Conservation (phyloP, 2,329 filamentous ascomycete genomes). For the Periconia macrospinosa region DNA sequence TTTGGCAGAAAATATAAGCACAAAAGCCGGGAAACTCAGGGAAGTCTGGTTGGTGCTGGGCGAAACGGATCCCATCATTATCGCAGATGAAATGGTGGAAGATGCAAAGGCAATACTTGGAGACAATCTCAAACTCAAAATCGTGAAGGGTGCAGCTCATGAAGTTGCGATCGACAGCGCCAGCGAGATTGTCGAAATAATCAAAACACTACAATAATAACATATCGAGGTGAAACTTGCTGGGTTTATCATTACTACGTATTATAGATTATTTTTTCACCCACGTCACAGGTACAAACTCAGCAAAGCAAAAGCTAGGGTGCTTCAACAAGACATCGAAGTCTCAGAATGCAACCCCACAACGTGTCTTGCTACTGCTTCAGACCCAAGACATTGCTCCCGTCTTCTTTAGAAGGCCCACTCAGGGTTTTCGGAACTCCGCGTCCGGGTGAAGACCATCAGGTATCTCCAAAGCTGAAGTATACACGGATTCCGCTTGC, state of each 20-base stretch:
- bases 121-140: slow-evolving; percentile 59
- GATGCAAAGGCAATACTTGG: slow-evolving; percentile 64
- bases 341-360: too few species aligned
- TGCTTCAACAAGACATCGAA: too few species aligned
- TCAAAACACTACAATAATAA: slow-evolving; percentile 46
- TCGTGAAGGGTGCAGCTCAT: slow-evolving; percentile 64
- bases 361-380: too few species aligned
- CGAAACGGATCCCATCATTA: slow-evolving; percentile 66
- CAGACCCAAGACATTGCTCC: too few species aligned
- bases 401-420: not conserved
- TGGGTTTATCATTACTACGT: too few species aligned
- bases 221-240: not conserved
- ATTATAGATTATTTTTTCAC: too few species aligned
- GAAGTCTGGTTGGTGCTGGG: slow-evolving; percentile 69
- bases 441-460: slow-evolving; percentile 38
- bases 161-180: slow-evolving; percentile 68
- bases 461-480: slow-evolving; percentile 32
- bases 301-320: too few species aligned
- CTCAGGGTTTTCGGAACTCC: slow-evolving; percentile 23
- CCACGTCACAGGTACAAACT: too few species aligned
- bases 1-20: slow-evolving; percentile 38
- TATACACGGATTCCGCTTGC: slow-evolving; percentile 28
- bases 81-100: slow-evolving; percentile 64
- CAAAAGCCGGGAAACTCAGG: slow-evolving; percentile 39
- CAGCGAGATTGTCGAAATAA: slow-evolving; percentile 59